Percentiles rank a stretch among this genome's conserved stretches.
phyloP scores from a whole-genome alignment of 805 yeast species.

The Metschnikowia shivogae region DNA sequence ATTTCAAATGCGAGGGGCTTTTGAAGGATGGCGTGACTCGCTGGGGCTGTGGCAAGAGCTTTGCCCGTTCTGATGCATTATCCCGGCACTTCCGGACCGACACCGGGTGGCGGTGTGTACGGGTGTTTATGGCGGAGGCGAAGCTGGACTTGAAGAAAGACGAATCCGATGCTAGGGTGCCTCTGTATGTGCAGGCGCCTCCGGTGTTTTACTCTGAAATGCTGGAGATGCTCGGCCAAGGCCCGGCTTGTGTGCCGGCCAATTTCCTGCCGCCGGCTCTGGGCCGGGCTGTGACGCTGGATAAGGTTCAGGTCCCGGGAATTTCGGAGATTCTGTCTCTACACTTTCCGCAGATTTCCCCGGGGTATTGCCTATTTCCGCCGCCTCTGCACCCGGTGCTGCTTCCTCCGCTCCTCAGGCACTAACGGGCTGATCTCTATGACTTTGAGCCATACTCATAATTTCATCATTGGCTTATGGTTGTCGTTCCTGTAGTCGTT shows the following conservation, averaged over 20 bases:
- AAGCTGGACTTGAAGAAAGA: constrained; percentile 13
- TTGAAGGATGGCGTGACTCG: constrained; percentile 51
- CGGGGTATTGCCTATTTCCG: neutral
- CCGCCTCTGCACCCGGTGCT: neutral
- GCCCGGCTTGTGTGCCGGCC: no score
- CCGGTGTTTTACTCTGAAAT: no score
- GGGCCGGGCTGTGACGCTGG: no score
- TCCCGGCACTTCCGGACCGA: constrained; percentile 75
- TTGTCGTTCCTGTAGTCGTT: no score
- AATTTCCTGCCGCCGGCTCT: no score
- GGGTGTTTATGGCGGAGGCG: constrained; percentile 62
- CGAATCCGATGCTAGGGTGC: no score
- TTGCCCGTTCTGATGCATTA: constrained; percentile 75
- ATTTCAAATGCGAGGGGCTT: constrained; percentile 61
- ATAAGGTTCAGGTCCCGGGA: neutral
- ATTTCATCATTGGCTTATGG: no score
- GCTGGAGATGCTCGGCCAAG: no score
- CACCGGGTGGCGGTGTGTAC: constrained; percentile 65
- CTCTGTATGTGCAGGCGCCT: no score
- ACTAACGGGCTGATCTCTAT: no score
- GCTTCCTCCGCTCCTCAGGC: constrained; percentile 13
- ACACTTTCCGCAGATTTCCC: neutral
- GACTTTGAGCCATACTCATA: no score
- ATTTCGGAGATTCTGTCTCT: neutral
- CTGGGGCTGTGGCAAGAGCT: constrained; percentile 75